These are phyloP conservation scores for Erysimum cheiri DNA, from an alignment of 441 rosid species.

Conservation along the genomic window DNA sequence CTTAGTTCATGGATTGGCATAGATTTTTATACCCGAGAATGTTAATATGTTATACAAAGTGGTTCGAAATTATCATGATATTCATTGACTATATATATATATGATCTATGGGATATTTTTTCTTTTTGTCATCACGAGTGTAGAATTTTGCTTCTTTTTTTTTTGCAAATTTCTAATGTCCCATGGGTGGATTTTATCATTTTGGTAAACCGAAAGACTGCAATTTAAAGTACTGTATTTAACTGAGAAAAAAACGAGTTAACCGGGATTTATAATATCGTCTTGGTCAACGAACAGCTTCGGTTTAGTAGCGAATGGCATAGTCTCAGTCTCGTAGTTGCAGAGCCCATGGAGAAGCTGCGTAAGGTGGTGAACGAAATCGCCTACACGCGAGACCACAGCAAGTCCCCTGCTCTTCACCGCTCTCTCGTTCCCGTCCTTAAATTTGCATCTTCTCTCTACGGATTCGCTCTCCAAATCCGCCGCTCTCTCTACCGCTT, in stretches of 20 bases:
- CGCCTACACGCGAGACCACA: conserved; percentile 61
- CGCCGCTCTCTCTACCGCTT: conserved; percentile 61
- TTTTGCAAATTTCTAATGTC: not conserved
- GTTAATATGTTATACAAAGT: not conserved
- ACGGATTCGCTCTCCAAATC: conserved; percentile 55
- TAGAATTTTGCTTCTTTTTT: not conserved
- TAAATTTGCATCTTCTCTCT: conserved; percentile 63
- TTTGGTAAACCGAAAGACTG: conserved; percentile 21
- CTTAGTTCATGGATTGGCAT: not conserved
- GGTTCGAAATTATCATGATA: not conserved
- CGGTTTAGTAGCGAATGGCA: not conserved
- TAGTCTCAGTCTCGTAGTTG: not conserved
- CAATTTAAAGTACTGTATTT: no score
- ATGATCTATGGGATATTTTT: conserved; percentile 3
- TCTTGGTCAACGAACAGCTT: not conserved
- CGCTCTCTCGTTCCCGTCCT: conserved; percentile 69
- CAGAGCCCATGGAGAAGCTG: conserved; percentile 63
- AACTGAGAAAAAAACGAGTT: not conserved
- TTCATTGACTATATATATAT: not conserved
- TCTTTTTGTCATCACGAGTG: no score
- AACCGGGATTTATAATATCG: not conserved
- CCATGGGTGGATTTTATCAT: not conserved
- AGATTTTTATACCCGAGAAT: not conserved
- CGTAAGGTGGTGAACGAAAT: conserved; percentile 64
- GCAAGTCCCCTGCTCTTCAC: conserved; percentile 54